Base-by-base conservation (phyloP, 345 rosid species). In the Mallotus nudiflorus region DNA sequence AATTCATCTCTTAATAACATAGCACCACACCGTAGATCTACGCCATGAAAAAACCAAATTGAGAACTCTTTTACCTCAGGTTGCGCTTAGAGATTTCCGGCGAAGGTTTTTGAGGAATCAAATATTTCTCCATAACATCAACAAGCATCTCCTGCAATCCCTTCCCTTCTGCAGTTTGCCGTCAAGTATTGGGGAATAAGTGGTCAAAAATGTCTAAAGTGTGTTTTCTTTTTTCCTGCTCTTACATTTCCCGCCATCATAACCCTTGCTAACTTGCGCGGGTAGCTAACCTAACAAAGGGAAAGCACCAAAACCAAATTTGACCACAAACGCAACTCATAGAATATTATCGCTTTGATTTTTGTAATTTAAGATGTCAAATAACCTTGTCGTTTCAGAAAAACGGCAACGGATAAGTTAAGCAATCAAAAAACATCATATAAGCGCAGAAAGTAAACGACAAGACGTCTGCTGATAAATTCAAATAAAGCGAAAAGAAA, bases 121-220 rank as follows among this genome's bases (percentile, higher is more conserved):
- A 48, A 70, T 77, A 88, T 55, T 79, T 88, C 69, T 86, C 87
- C 93, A 83, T 70, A 12, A 42, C 42, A 33, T 12, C 3, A 61
- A 49, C 5, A 24, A 24, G 13, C 16, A 1, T 15, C 1, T 6
- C 2, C 46, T 8, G 14, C 14, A 42, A 9, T 42, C 46, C 4
- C 18, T 27, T 27, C 18, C 29, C n/a, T n/a, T n/a, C n/a, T n/a
- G n/a, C n/a, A n/a, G n/a, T n/a, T 13, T 28, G 0, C 1, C 3
- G 3, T 28, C 3, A 27, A 18, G 25, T 22, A 14, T 65, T 24
- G 25, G 40, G 14, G 16, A 7, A 22, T 40, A 6, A 0, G 9
- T 6, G 37, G n/a, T 25, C 3, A 54, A 25, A 24, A 5, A 4
- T 6, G 14, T 5, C 33, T 35, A 4, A 55, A 29, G 28, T 4